Conservation (phyloP, 2,329 filamentous ascomycete genomes). For the Fusarium cyanostomum region DNA sequence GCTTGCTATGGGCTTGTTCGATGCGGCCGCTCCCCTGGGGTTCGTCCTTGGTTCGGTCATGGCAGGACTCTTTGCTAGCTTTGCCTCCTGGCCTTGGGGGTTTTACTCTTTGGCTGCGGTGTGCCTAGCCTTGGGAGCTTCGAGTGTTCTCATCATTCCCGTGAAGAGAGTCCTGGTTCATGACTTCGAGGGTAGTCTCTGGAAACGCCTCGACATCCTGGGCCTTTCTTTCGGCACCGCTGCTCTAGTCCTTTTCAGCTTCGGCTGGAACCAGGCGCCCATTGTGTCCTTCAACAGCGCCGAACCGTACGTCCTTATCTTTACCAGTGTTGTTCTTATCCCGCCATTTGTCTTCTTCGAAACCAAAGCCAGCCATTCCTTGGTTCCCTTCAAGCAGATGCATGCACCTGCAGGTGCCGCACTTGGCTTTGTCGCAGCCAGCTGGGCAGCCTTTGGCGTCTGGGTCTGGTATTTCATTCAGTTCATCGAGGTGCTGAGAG, state of each 20-base stretch:
- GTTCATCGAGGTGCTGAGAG: slow-evolving; percentile 37
- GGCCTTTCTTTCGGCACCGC: slow-evolving; percentile 24
- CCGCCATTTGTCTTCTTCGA: slow-evolving; percentile 32
- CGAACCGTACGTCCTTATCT: slow-evolving; percentile 34
- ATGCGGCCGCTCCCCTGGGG: slow-evolving; percentile 36
- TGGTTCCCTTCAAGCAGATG: slow-evolving; percentile 38
- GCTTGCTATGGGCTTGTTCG: slow-evolving; percentile 38
- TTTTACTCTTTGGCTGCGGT: slow-evolving; percentile 38
- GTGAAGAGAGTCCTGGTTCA: slow-evolving; percentile 31
- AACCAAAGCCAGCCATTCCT: slow-evolving; percentile 31
- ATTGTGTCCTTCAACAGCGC: slow-evolving; percentile 28
- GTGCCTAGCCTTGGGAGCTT: slow-evolving; percentile 30
- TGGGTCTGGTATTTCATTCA: slow-evolving; percentile 42
- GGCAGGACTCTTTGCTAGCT: slow-evolving; percentile 37
- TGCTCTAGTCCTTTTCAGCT: slow-evolving; percentile 34
- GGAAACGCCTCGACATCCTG: slow-evolving; percentile 36
- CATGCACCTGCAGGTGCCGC: slow-evolving; percentile 22
- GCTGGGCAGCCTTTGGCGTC: slow-evolving; percentile 37
- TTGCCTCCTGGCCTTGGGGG: slow-evolving; percentile 39
- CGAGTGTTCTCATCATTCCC: slow-evolving; percentile 38
- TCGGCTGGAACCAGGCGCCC: slow-evolving; percentile 41
- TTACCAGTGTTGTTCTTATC: slow-evolving; percentile 26
- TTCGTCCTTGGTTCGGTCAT: slow-evolving; percentile 41
- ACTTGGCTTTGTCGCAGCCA: slow-evolving; percentile 31
- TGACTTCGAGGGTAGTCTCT: slow-evolving; percentile 39